A percentile compares a stretch with the other conserved stretches of the same genome.
phyloP scores from a whole-genome alignment of 768 basidiomycete genomes.

The Psilocybe cyanescens region DNA sequence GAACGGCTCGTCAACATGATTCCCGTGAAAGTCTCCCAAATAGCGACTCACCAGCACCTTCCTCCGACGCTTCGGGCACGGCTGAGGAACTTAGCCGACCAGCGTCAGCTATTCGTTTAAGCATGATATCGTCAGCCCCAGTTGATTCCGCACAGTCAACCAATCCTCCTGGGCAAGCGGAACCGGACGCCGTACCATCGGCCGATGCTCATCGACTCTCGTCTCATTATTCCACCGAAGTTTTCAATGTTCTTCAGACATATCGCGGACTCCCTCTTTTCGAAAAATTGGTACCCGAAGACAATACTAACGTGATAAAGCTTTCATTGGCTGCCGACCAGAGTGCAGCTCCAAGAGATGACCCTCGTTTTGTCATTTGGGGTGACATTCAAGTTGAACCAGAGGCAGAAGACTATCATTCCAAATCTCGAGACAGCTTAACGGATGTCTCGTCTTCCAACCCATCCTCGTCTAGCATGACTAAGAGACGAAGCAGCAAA shows the following conservation, averaged over 20 bases:
- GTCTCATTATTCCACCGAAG: slow-evolving; percentile 71
- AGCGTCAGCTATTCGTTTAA: slow-evolving; percentile 33
- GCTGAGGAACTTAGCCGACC: slow-evolving; percentile 27
- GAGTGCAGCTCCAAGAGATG: slow-evolving; percentile 76
- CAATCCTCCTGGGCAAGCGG: slow-evolving; percentile 6
- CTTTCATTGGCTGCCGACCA: slow-evolving; percentile 70
- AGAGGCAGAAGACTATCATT: slow-evolving; percentile 33
- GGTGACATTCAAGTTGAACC: slow-evolving; percentile 53
- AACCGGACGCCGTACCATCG: slow-evolving; percentile 32
- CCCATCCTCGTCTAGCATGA: slow-evolving; percentile 33
- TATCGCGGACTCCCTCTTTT: slow-evolving; percentile 78
- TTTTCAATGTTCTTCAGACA: slow-evolving; percentile 82
- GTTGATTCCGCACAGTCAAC: slow-evolving; percentile 4
- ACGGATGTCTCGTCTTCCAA: slow-evolving; percentile 31
- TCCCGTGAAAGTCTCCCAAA: slow-evolving; percentile 15
- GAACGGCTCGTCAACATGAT: slow-evolving; percentile 69
- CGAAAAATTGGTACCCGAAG: slow-evolving; percentile 62
- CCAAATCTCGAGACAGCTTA: slow-evolving; percentile 37
- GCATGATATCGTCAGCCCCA: slow-evolving; percentile 15
- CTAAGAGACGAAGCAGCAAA: slow-evolving; percentile 37
- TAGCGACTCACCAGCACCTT: slow-evolving; percentile 20
- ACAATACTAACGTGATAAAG: slow-evolving; percentile 70
- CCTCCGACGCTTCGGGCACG: slow-evolving; percentile 13
- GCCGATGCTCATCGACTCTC: slow-evolving; percentile 51
- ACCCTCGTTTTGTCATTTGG: slow-evolving; percentile 93